Percentiles rank a stretch among this genome's conserved stretches.
phyloP scores from a whole-genome alignment of 495 filamentous ascomycete genomes.

The Aspergillus nanangensis region DNA sequence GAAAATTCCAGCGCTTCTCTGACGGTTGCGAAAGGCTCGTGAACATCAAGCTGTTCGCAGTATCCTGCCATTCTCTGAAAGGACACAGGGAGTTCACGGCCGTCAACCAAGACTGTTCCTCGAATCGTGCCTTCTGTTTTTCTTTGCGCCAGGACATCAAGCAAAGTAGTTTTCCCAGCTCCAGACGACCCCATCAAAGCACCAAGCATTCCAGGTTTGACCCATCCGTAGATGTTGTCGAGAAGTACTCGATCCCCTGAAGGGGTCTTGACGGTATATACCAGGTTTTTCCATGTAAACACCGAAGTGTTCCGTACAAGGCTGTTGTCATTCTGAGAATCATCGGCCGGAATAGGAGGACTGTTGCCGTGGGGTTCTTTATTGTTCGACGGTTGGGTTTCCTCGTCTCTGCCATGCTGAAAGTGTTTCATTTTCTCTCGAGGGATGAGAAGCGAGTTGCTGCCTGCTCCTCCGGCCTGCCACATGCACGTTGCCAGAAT shows the following conservation, averaged over 20 bases:
- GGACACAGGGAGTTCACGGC: constrained; percentile 48
- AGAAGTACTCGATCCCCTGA: constrained; percentile 44
- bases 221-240: constrained; percentile 79
- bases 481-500: not conserved
- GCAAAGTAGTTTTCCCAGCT: constrained; percentile 56
- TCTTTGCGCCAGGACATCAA: constrained; percentile 30
- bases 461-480: not conserved
- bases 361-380: not conserved
- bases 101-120: constrained; percentile 83
- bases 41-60: constrained; percentile 55
- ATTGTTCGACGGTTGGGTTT: constrained; percentile 18
- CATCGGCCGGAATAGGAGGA: not conserved
- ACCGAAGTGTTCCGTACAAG: not conserved
- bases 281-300: constrained; percentile 3
- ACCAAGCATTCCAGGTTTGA: constrained; percentile 73
- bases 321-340: not conserved
- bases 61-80: constrained; percentile 67
- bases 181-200: constrained; percentile 63
- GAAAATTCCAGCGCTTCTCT: constrained; percentile 55
- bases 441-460: constrained; percentile 21
- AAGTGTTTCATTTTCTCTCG: constrained; percentile 20
- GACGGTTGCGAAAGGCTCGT: constrained; percentile 53
- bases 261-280: not conserved
- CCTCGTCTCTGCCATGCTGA: constrained; percentile 18
- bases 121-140: constrained; percentile 79